These are phyloP conservation scores for Suillus hirtellus DNA, from an alignment of 768 basidiomycete genomes.

Conservation along the genomic window DNA sequence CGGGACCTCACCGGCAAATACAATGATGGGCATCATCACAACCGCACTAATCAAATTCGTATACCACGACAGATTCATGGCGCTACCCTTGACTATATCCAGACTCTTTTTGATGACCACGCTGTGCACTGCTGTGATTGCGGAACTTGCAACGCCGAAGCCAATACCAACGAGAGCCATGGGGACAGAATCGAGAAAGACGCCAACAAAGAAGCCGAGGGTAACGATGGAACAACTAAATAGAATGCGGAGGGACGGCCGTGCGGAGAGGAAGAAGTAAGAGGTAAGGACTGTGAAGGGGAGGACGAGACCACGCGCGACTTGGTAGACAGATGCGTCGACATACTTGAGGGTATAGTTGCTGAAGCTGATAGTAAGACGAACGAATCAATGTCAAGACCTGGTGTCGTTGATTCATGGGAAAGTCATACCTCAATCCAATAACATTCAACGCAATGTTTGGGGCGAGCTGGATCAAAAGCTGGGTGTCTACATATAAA, in stretches of 20 bases:
- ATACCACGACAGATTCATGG: constrained; percentile 89
- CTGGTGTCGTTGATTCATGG: background rate
- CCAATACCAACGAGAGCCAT: constrained; percentile 64
- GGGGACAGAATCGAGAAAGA: constrained; percentile 71
- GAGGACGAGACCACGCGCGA: constrained; percentile 90
- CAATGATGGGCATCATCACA: constrained; percentile 68
- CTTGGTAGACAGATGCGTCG: constrained; percentile 93
- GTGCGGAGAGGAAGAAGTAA: constrained; percentile 69
- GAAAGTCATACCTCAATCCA: constrained; percentile 65
- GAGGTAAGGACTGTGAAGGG: constrained; percentile 94
- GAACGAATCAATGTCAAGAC: background rate
- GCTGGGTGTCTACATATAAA: constrained; percentile 59
- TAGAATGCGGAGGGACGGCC: constrained; percentile 76
- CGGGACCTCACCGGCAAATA: constrained; percentile 75
- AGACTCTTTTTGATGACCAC: constrained; percentile 92
- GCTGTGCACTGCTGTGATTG: constrained; percentile 88
- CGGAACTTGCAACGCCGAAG: constrained; percentile 83
- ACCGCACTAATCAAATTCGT: constrained; percentile 81
- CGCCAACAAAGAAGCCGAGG: constrained; percentile 86
- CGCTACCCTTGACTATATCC: constrained; percentile 76
- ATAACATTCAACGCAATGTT: constrained; percentile 78
- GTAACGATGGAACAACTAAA: constrained; percentile 81
- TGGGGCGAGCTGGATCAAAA: constrained; percentile 72
- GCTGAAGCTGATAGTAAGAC: constrained; percentile 59
- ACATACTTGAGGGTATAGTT: constrained; percentile 93